Base-by-base conservation (phyloP, 2,329 filamentous ascomycete genomes). In the Bipolaris cookei region DNA sequence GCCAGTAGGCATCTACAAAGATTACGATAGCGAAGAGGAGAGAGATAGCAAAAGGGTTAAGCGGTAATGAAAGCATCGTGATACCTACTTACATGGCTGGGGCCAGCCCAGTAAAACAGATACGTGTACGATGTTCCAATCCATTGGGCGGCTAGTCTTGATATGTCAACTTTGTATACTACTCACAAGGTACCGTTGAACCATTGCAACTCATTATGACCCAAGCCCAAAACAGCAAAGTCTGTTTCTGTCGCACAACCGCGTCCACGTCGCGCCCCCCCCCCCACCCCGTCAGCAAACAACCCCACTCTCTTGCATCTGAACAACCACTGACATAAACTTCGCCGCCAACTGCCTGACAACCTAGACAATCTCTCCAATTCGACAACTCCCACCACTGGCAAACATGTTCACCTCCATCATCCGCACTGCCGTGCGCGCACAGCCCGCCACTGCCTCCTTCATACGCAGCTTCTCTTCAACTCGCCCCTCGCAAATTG, bases 1-100 rank as follows among this genome's bases (percentile, higher is more conserved):
- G 79, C 95, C 95, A 0, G 89, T 93, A 66, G 92, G 93, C 23
- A 89, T 97, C 64, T 99, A 96, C 79, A 90, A 90, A 6, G 91
- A 97, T 41, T 70, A 95, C 32, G 96, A 92, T 74, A 94, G 96
- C 69, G 91, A 92, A 14, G 93, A 96, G 63, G 88, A 83, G 3
- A 87, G 86, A n/a, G 86, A 90, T 32, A 90, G 88, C 78, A 87
- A 87, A 76, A 83, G 62, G 54, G 61, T 52, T 25, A 74, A 68
- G 62, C 59, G 63, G 47, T 74, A 59, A 37, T 25, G 6, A 25
- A 44, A 42, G 18, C 6, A 46, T 41, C 10, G n/a, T 11, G 47
- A 20, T 38, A 42, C 10, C 25, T 6, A 38, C 20, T 46, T 23
- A 7, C 34, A 64, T 62, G 56, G 38, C 41, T 48, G 62, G 61